Base-by-base conservation (phyloP, 129 eudicot genomes). In the Arctium minus region DNA sequence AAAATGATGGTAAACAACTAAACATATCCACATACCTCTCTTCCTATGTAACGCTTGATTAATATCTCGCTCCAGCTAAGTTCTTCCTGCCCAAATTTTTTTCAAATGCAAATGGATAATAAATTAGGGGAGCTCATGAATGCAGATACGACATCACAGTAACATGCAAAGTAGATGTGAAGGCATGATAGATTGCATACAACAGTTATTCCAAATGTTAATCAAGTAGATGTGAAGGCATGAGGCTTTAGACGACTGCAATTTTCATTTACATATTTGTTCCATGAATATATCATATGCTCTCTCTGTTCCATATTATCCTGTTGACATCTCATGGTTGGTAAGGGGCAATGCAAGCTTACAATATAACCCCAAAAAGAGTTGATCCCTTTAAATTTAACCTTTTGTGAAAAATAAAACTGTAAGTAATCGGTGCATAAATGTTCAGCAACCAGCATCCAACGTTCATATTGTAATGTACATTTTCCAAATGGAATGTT, bases 41-140 rank as follows among this genome's bases (percentile, higher is more conserved):
- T 76, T 46, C 98, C 98, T 73, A 89, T 84, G 80, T 94, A 92
- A 60, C 90, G 92, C 75, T 80, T 92, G 48, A 92, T 89, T 88
- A 94, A 75, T 70, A 36, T 64, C 84, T 84, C 90, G 71, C 88
- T 83, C 97, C 98, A 94, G 31, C 72, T 87, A 56, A 94, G 91
- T 84, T 94, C 98, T 64, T 92, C 95, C 98, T 94, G 85, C 68
- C 68, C 8, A 60, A 60, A 17, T 33, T 33, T 33, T 60, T 17
- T 60, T 69, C 77, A 79, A 72, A 37, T 81, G 71, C 72, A 64
- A 84, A 78, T 33, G 64, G 48, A 83, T 40, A 62, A 82, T 7
- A 68, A 75, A 29, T 42, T 35, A 73, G 3, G 13, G 36, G 69
- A 46, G 17, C 65, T 44, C 7, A 22, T 18, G 12, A 56, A 33